Conservation (phyloP, 129 eudicot species). For the Helichrysum umbraculigerum region DNA sequence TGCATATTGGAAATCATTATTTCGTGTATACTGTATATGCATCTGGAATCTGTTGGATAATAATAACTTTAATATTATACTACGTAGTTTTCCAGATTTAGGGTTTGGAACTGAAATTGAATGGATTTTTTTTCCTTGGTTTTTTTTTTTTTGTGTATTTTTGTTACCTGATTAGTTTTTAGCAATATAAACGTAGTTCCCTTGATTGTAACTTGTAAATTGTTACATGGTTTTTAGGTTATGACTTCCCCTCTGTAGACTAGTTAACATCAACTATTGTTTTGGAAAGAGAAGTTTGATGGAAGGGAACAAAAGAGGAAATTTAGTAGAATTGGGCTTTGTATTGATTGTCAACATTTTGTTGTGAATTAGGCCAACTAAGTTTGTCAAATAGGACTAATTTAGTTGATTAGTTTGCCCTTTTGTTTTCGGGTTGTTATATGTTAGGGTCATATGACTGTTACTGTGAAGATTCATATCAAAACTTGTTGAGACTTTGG, state of each 20-base stretch:
- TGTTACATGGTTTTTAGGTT: not conserved
- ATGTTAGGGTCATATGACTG: not conserved
- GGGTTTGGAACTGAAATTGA: not conserved
- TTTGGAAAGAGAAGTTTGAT: not conserved
- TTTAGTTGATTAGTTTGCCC: not conserved
- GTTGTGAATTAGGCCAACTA: not conserved
- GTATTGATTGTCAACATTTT: not conserved
- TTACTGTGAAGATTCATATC: not conserved
- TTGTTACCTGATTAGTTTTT: not conserved
- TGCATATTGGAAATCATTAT: not conserved
- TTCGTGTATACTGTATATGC: not conserved
- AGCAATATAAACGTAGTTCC: not conserved
- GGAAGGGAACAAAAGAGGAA: no score
- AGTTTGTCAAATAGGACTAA: not conserved
- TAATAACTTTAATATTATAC: not conserved
- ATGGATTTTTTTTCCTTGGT: no score
- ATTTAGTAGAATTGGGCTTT: not conserved
- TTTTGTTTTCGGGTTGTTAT: not conserved
- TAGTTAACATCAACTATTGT: not conserved
- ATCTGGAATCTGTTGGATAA: not conserved
- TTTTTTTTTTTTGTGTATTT: not conserved
- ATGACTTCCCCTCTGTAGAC: not conserved
- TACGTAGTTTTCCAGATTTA: not conserved
- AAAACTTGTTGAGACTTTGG: not conserved
- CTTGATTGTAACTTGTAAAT: not conserved